A percentile compares a stretch with the other conserved stretches of the same genome.
phyloP scores from a whole-genome alignment of 352 stramenopile genomes.

The Phytophthora boehmeriae region DNA sequence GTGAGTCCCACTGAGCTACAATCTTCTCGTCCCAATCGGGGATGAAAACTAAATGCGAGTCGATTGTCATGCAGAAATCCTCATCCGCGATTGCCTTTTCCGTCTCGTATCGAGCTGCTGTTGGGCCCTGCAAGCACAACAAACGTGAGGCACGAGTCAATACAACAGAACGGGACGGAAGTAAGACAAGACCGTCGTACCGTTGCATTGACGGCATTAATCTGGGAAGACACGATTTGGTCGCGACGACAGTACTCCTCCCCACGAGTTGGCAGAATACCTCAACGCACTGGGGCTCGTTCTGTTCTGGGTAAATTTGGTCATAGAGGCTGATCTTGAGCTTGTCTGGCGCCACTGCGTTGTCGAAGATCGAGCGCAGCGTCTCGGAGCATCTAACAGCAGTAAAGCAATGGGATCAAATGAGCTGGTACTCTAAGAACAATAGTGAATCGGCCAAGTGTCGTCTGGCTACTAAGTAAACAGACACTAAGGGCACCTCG shows the following conservation, averaged over 20 bases:
- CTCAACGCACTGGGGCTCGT: conserved; percentile 70
- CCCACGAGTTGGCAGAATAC: conserved; percentile 70
- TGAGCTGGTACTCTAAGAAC: too few relatives aligned
- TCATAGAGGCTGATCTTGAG: conserved; percentile 71
- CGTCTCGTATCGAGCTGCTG: conserved; percentile 71
- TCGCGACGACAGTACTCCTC: conserved; percentile 57
- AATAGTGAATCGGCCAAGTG: too few relatives aligned
- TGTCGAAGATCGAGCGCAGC: conserved; percentile 81
- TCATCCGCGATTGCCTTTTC: conserved; percentile 80
- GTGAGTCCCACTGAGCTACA: conserved; percentile 69
- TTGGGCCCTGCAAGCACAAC: conserved; percentile 53
- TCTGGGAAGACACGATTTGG: conserved; percentile 73
- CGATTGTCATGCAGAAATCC: conserved; percentile 82
- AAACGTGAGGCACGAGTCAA: conserved; percentile 9
- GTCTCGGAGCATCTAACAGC: conserved; percentile 67
- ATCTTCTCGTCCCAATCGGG: conserved; percentile 80
- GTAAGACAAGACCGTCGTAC: conserved; percentile 25
- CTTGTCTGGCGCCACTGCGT: conserved; percentile 59
- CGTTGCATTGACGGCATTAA: conserved; percentile 71
- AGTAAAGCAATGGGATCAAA: not conserved
- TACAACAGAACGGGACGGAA: not conserved
- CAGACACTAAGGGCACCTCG: conserved; percentile 33
- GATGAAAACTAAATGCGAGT: conserved; percentile 84
- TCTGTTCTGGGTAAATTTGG: conserved; percentile 72
- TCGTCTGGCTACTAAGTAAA: too few relatives aligned